A percentile compares a stretch with the other conserved stretches of the same genome.
Conservation (phyloP, 768 basidiomycete genomes). For the Podaxis sp. region DNA sequence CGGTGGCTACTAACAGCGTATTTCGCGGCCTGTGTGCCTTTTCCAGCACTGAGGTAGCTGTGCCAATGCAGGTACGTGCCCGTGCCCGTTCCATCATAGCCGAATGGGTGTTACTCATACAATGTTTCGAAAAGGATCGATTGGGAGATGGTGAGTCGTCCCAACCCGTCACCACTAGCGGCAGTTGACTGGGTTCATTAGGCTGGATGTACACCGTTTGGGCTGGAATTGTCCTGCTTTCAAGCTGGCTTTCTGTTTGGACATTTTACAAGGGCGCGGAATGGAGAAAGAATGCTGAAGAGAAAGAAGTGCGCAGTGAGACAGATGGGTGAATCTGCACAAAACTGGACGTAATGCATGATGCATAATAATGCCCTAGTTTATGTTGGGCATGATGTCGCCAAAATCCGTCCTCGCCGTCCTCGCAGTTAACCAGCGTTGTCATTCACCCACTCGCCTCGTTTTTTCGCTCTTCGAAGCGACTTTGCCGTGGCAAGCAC, state of each 20-base stretch:
- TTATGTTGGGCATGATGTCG: too few relatives aligned
- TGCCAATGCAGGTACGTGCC: constrained; percentile 16
- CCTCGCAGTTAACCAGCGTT: too few relatives aligned
- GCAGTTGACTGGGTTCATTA: constrained; percentile 12
- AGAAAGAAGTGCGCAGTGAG: constrained; percentile 25
- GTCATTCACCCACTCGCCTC: not conserved
- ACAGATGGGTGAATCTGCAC: not conserved
- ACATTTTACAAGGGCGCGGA: constrained; percentile 51
- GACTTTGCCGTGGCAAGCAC: not conserved
- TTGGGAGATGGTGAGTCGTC: constrained; percentile 63
- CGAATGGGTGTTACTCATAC: not conserved
- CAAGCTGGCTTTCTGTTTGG: constrained; percentile 53
- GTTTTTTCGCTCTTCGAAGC: not conserved
- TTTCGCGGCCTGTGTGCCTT: constrained; percentile 16
- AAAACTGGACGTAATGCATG: not conserved
- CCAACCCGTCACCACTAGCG: not conserved
- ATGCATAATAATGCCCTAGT: too few relatives aligned
- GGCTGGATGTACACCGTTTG: constrained; percentile 69
- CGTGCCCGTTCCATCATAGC: not conserved
- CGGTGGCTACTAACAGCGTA: constrained; percentile 16
- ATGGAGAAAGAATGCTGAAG: constrained; percentile 55
- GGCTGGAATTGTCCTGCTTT: constrained; percentile 43
- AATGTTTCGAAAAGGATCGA: constrained; percentile 35
- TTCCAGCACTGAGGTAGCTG: constrained; percentile 13
- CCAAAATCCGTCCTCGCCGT: too few relatives aligned